Conservation (phyloP, 345 rosid species). For the Mercurialis annua region DNA sequence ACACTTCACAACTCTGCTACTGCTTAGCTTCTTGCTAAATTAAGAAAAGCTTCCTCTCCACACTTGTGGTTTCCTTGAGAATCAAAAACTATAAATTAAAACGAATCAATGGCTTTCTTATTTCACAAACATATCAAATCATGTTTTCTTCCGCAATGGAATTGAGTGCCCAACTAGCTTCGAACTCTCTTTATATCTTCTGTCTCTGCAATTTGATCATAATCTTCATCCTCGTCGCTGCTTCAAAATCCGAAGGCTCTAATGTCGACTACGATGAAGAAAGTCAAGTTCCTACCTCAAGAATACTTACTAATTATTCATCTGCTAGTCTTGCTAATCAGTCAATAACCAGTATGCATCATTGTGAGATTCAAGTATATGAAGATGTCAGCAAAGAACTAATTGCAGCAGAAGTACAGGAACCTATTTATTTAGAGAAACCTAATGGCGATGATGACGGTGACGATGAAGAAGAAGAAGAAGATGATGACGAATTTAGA, state of each 20-base stretch:
- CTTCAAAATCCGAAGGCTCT: constrained; percentile 31
- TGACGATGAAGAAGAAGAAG: neutral
- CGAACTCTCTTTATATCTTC: constrained; percentile 41
- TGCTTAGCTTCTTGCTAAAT: constrained; percentile 11
- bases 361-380: neutral
- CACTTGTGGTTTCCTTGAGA: constrained; percentile 13
- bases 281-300: constrained; percentile 5
- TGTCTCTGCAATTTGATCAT: constrained; percentile 50
- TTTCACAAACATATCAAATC: neutral
- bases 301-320: neutral
- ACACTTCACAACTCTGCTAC: constrained; percentile 20
- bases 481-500: constrained; percentile 39
- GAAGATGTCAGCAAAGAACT: neutral
- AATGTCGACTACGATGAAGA: constrained; percentile 2
- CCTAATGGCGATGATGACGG: constrained; percentile 13
- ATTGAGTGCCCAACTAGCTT: constrained; percentile 36
- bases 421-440: neutral
- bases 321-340: neutral
- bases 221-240: constrained; percentile 35
- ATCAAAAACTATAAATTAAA: no score
- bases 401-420: neutral
- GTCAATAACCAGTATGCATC: neutral
- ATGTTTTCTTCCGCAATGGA: constrained; percentile 37
- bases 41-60: constrained; percentile 26
- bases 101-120: neutral